These are phyloP conservation scores for Calonectria multiphialidica DNA, from an alignment of 2,329 filamentous ascomycete species.

Conservation along the genomic window DNA sequence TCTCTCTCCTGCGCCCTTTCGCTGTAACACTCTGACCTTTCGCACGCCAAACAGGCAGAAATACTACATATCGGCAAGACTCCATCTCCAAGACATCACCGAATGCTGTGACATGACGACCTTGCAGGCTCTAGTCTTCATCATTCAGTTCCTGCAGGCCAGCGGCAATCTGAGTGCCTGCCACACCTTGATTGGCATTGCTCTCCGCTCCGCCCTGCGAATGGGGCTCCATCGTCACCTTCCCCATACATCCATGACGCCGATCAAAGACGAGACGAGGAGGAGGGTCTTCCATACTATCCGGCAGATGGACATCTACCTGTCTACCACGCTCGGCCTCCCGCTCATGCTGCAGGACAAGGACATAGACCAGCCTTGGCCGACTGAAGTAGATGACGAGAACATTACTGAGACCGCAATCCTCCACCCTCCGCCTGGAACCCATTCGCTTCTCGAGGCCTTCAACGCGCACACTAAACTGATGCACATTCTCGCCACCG, in stretches of 20 bases:
- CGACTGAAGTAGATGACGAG: background rate
- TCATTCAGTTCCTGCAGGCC: background rate
- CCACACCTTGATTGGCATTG: background rate
- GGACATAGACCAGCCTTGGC: background rate
- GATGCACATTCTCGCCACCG: background rate
- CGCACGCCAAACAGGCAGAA: background rate
- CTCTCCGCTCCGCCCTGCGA: background rate
- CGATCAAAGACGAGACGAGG: background rate
- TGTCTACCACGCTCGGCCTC: background rate
- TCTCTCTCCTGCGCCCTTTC: background rate
- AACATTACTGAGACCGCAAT: background rate
- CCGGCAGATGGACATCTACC: background rate
- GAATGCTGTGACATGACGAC: background rate
- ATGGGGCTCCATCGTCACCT: background rate
- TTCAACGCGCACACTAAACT: background rate
- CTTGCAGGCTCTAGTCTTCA: background rate
- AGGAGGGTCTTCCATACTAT: background rate
- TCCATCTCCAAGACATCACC: background rate
- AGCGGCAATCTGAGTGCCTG: background rate
- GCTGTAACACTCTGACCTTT: background rate
- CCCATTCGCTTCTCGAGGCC: background rate
- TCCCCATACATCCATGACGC: background rate
- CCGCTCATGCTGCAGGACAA: background rate
- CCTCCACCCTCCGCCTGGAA: background rate
- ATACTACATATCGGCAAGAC: background rate